A percentile compares a stretch with the other conserved stretches of the same genome.
Conservation (phyloP, 768 basidiomycete genomes). For the Dentipellis sp. region DNA sequence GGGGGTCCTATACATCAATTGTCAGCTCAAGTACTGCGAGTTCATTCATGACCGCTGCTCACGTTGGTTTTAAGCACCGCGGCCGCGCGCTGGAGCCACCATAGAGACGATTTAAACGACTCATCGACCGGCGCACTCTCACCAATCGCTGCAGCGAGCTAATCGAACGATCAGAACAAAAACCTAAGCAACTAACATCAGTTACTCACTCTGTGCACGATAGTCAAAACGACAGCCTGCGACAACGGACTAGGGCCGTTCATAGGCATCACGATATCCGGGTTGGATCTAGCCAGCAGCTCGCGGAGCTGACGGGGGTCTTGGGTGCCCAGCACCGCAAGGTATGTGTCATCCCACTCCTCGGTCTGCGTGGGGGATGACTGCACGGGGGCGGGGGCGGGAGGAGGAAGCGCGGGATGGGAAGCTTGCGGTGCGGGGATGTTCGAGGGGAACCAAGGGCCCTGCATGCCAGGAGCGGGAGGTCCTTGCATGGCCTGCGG, state of each 20-base stretch:
- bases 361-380: slow-evolving; percentile 45
- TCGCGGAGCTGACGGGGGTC: slow-evolving; percentile 68
- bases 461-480: slow-evolving; percentile 18
- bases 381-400: slow-evolving; percentile 30
- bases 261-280: slow-evolving; percentile 73
- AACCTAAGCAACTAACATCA: neutral
- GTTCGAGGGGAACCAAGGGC: slow-evolving; percentile 49
- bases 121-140: slow-evolving; percentile 75
- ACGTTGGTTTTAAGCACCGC: slow-evolving; percentile 66
- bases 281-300: slow-evolving; percentile 62
- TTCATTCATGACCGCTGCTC: slow-evolving; percentile 15
- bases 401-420: slow-evolving; percentile 67
- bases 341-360: slow-evolving; percentile 81
- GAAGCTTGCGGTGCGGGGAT: slow-evolving; percentile 81
- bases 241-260: slow-evolving; percentile 63
- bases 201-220: slow-evolving; percentile 66
- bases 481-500: slow-evolving; percentile 15
- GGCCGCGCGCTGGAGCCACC: slow-evolving; percentile 80
- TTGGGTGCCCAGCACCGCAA: slow-evolving; percentile 67
- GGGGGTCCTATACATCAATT: slow-evolving; percentile 45
- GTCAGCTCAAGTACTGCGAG: slow-evolving; percentile 1
- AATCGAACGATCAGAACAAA: slow-evolving; percentile 1
- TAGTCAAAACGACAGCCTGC: slow-evolving; percentile 76
- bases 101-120: slow-evolving; percentile 69
- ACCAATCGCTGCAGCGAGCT: slow-evolving; percentile 69